Evolutionary conservation across 805 yeast species (phyloP), one percentile per base, ranked within the genome.

Genomic region (Crinitomyces ghanaensis): DNA sequence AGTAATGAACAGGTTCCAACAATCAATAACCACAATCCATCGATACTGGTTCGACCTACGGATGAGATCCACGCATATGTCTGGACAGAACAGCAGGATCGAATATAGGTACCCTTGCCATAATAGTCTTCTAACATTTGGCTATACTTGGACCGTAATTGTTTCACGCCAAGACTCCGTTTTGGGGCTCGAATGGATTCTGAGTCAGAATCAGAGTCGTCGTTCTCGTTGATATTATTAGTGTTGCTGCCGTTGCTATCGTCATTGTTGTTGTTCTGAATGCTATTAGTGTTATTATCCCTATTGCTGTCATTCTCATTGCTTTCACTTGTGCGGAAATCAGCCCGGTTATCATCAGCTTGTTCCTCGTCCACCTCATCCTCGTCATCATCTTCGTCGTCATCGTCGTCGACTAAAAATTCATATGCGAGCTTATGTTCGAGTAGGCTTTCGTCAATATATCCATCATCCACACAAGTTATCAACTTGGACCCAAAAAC

Each of bases 1-100:
- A n/a, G n/a, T n/a, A n/a, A 57, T 0, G 96, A 79, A 0, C 91
- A 74, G 1, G 93, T 75, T 1, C 98, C 98, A 8, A 88, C 70
- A 2, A 91, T 77, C 0, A 95, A 68, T 3, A 85, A 63, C 99
- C 99, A 91, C 29, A 93, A 59, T 44, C 65, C 73, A 19, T 62
- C 60, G n/a, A 62, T 51, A 28, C 65, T 65, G 1, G 93, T 79
- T 49, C 85, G 94, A 30, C 95, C 96, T 30, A 88, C 71, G 11
- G 76, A 62, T 0, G 95, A 72, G 15, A 86, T 53, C 33, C 91
- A 60, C 1, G 94, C 74, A 55, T 91, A 91, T 3, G 83, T 64
- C 38, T 81, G 85, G 13, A 84, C 69, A 0, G 95, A 71, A 2
- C 77, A 66, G 0, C 97, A 80, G 2, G 83, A 72, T 6, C 74